Conservation (phyloP, 1,139 yeast genomes). For the Meyerozyma sp. region DNA sequence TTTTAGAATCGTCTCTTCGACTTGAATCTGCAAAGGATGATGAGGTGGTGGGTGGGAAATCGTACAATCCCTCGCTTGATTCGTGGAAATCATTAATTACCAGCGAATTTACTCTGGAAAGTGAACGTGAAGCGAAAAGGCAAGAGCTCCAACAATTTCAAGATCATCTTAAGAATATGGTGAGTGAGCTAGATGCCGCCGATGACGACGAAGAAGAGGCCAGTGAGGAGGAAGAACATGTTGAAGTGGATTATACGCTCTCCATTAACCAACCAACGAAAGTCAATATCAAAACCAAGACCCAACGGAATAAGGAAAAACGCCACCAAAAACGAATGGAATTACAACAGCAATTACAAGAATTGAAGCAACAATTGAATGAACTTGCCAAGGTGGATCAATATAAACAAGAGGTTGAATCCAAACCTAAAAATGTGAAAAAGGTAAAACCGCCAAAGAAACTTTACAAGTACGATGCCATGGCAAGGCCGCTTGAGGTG, state of each 20-base stretch:
- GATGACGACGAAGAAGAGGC: conserved; percentile 45
- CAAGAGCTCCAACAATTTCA: conserved; percentile 55
- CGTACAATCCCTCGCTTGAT: conserved; percentile 85
- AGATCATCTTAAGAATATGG: conserved; percentile 57
- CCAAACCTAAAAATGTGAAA: conserved; percentile 17
- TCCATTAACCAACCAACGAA: conserved; percentile 71
- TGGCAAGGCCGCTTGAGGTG: conserved; percentile 70
- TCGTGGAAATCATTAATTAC: conserved; percentile 75
- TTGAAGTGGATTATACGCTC: conserved; percentile 32
- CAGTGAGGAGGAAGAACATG: conserved; percentile 35
- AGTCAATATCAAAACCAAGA: conserved; percentile 67
- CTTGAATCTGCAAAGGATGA: conserved; percentile 34
- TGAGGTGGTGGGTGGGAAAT: conserved; percentile 78
- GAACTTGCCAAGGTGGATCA: conserved; percentile 56
- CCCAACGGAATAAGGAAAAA: conserved; percentile 69
- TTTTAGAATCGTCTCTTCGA: conserved; percentile 48
- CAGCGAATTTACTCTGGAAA: conserved; percentile 62
- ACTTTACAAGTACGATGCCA: conserved; percentile 51
- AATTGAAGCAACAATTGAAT: conserved; percentile 48
- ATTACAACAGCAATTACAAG: conserved; percentile 54
- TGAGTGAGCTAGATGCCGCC: conserved; percentile 55
- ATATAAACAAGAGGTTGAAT: conserved; percentile 35
- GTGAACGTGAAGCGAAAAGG: conserved; percentile 61
- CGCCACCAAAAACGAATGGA: conserved; percentile 57
- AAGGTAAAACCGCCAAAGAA: conserved; percentile 22